phyloP scores from a whole-genome alignment of 108 stramenopile species.

The Nannochloropsis salina region DNA sequence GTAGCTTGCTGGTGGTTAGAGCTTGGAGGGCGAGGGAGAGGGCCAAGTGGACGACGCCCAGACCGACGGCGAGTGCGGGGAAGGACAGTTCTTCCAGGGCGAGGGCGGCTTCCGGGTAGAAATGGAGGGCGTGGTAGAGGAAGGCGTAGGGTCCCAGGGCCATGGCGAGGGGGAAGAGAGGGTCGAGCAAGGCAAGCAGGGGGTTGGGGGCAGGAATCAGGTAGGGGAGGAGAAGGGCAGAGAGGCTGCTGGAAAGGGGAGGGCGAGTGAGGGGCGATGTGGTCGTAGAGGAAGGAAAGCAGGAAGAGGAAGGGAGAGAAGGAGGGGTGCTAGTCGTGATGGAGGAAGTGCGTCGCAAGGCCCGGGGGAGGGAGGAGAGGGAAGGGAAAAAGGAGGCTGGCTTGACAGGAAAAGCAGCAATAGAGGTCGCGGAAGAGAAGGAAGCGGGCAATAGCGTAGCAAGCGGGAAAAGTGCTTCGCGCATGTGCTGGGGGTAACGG shows the following conservation, averaged over 20 bases:
- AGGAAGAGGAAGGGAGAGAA: background rate
- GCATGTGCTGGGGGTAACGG: background rate
- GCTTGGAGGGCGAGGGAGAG: background rate
- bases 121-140: conserved; percentile 14
- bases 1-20: background rate
- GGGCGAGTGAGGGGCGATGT: background rate
- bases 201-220: background rate
- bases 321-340: background rate
- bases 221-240: conserved; percentile 10
- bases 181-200: background rate
- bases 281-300: background rate
- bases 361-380: background rate
- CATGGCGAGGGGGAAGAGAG: conserved; percentile 2
- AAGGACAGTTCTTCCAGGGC: background rate
- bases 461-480: background rate
- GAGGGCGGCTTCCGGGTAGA: background rate
- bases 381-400: no score
- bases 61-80: background rate
- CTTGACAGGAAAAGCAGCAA: background rate
- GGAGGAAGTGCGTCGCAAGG: background rate
- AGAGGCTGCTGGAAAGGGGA: conserved; percentile 13
- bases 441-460: background rate
- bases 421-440: background rate
- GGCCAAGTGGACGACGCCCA: background rate
- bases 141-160: background rate